Percentiles rank a stretch among this genome's conserved stretches.
Conservation (phyloP, 2,329 filamentous ascomycete genomes). For the Hypoxylon sp. region DNA sequence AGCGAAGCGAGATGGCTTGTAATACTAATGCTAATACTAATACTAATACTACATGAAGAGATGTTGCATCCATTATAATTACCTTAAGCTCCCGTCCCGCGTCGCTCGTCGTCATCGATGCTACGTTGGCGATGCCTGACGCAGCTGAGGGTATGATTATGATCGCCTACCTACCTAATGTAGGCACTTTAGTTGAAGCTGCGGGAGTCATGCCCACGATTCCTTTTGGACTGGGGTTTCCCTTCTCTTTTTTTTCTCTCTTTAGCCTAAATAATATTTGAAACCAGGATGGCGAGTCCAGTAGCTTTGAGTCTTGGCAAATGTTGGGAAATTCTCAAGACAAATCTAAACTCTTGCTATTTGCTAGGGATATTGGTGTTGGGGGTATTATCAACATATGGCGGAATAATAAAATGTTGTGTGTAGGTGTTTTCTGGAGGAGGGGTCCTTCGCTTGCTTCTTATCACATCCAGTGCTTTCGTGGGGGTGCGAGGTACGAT, state of each 20-base stretch:
- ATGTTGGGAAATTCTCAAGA: too few species aligned
- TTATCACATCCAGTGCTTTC: constrained; percentile 20
- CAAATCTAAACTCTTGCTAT: too few species aligned
- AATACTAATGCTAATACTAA: too few species aligned
- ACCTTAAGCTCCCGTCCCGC: too few species aligned
- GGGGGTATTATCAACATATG: background rate
- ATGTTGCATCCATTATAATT: too few species aligned
- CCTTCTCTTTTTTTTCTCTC: too few species aligned
- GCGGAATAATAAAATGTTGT: too few species aligned
- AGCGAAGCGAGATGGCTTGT: too few species aligned
- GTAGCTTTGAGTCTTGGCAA: constrained; percentile 15
- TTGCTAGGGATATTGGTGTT: background rate
- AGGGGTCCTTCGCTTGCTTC: too few species aligned
- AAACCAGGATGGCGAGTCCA: constrained; percentile 13
- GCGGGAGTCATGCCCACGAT: constrained; percentile 5
- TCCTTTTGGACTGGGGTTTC: constrained; percentile 4
- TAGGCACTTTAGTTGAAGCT: constrained; percentile 20
- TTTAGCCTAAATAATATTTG: constrained; percentile 32
- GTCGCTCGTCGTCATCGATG: constrained; percentile 26
- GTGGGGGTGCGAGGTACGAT: constrained; percentile 18
- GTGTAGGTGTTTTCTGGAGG: too few species aligned
- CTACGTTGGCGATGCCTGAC: constrained; percentile 27
- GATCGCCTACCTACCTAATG: constrained; percentile 23
- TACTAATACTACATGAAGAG: too few species aligned
- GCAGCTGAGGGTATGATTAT: constrained; percentile 10